These are phyloP conservation scores for Acidomyces sp. DNA, from an alignment of 495 filamentous ascomycete species.

Conservation along the genomic window DNA sequence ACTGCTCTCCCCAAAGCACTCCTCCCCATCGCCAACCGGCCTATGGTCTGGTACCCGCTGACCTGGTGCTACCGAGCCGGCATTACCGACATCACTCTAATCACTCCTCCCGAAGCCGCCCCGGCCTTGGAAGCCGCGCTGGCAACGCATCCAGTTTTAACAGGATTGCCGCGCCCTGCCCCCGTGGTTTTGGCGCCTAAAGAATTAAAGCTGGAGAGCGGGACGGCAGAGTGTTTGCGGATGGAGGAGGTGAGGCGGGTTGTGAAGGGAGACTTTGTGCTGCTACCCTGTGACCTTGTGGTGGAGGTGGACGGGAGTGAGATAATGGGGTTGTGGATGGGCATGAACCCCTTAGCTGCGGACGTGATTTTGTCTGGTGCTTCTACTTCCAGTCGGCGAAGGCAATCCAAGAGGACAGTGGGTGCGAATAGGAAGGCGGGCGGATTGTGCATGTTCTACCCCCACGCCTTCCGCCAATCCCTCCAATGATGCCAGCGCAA, in stretches of 20 bases:
- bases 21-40: slow-evolving; percentile 81
- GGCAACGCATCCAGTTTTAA: slow-evolving; percentile 75
- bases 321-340: slow-evolving; percentile 84
- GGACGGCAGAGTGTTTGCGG: slow-evolving; percentile 81
- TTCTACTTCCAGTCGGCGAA: slow-evolving; percentile 25
- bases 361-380: no score
- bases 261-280: slow-evolving; percentile 73
- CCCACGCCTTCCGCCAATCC: no score
- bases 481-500: slow-evolving; percentile 50
- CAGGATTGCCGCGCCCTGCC: slow-evolving; percentile 59
- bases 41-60: slow-evolving; percentile 90
- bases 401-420: no score
- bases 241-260: slow-evolving; percentile 28
- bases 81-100: slow-evolving; percentile 59
- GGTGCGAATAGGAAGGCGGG: no score
- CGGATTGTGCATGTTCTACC: slow-evolving; percentile 77
- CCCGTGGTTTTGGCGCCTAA: slow-evolving; percentile 63
- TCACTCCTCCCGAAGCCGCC: slow-evolving; percentile 64
- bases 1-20: slow-evolving; percentile 85
- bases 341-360: slow-evolving; percentile 33
- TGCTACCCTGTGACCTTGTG: slow-evolving; percentile 86
- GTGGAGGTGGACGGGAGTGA: slow-evolving; percentile 76
- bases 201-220: slow-evolving; percentile 59
- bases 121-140: slow-evolving; percentile 63
- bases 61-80: slow-evolving; percentile 82